phyloP scores from a whole-genome alignment of 1,139 yeast species.

The Hemisphaericaspora subhashii region DNA sequence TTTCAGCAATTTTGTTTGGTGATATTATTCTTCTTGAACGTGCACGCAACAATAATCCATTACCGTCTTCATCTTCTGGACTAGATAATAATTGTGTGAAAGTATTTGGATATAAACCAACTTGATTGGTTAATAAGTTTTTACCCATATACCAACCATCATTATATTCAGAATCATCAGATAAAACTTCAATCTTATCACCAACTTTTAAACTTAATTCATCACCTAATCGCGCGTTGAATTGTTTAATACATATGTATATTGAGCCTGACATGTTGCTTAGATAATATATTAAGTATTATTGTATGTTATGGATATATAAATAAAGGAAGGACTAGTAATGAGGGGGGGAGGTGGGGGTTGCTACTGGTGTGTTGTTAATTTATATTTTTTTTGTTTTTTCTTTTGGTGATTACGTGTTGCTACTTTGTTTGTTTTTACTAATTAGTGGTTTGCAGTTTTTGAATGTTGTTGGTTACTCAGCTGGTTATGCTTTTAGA shows the following conservation, averaged over 20 bases:
- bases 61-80: conserved; percentile 18
- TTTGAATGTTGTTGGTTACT: too few species aligned
- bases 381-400: too few species aligned
- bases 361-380: too few species aligned
- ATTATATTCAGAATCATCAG: conserved; percentile 89
- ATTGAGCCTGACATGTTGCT: conserved; percentile 16
- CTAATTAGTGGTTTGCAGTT: too few species aligned
- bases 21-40: conserved; percentile 54
- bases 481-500: too few species aligned
- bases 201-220: conserved; percentile 81
- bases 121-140: conserved; percentile 65
- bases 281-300: background rate
- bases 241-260: conserved; percentile 74
- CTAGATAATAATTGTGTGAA: conserved; percentile 56
- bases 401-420: too few species aligned
- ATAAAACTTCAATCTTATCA: conserved; percentile 82
- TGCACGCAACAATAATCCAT: conserved; percentile 45
- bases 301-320: too few species aligned
- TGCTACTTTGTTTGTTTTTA: too few species aligned
- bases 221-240: conserved; percentile 83
- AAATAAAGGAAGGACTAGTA: background rate
- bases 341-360: background rate
- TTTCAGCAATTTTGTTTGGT: conserved; percentile 5
- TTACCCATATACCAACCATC: conserved; percentile 98
- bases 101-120: conserved; percentile 87